phyloP scores from a whole-genome alignment of 306 rosid genomes.

The Echinosophora koreensis region DNA sequence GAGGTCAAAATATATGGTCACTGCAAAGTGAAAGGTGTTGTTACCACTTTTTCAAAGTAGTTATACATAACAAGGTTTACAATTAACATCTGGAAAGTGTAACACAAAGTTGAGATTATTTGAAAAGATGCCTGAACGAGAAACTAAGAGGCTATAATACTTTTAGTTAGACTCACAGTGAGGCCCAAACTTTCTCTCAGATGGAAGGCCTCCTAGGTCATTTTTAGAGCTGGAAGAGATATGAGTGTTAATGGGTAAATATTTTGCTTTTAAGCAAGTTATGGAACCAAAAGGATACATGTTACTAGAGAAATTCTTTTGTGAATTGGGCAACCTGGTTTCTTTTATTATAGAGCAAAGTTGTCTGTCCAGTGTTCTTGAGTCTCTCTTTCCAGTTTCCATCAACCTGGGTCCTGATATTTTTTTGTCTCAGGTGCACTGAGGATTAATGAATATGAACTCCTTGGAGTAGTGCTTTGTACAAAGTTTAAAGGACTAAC shows the following conservation, averaged over 20 bases:
- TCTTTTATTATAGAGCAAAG: neutral
- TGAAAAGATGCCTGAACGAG: slow-evolving; percentile 29
- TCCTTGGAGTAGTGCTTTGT: neutral
- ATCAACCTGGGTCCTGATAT: slow-evolving; percentile 4
- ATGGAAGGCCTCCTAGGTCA: slow-evolving; percentile 3
- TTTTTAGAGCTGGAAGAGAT: slow-evolving; percentile 34
- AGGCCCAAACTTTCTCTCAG: neutral
- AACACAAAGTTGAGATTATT: slow-evolving; percentile 38
- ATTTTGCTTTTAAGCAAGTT: slow-evolving; percentile 14
- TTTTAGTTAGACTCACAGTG: slow-evolving; percentile 1
- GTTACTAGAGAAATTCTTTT: neutral
- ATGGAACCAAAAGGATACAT: slow-evolving; percentile 24
- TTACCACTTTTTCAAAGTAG: slow-evolving; percentile 1
- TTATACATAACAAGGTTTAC: slow-evolving; percentile 26
- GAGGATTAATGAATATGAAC: neutral
- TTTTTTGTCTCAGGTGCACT: slow-evolving; percentile 7
- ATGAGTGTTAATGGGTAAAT: slow-evolving; percentile 17
- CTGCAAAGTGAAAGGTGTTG: neutral
- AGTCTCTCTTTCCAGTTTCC: slow-evolving; percentile 41
- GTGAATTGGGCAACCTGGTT: slow-evolving; percentile 13
- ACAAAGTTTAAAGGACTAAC: slow-evolving; percentile 3
- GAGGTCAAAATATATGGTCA: slow-evolving; percentile 29
- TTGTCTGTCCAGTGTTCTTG: slow-evolving; percentile 9
- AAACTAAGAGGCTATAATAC: slow-evolving; percentile 24
- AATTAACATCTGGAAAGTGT: slow-evolving; percentile 31